Evolutionary conservation across 2,329 filamentous ascomycete genomes (phyloP).

Genomic region (Tolypocladium ovalisporum): DNA sequence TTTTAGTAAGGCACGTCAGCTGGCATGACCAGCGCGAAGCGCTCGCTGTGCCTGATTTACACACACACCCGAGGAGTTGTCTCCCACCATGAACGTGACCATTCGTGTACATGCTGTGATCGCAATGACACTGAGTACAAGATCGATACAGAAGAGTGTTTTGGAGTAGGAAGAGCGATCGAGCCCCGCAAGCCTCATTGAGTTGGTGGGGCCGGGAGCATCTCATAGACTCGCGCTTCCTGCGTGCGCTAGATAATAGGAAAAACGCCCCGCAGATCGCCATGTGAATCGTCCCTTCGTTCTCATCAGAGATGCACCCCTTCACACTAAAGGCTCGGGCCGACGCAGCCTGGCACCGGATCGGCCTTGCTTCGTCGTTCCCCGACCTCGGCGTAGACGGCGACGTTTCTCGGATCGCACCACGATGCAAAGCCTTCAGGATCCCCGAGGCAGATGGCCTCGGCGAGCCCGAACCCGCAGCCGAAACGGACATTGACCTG

Average conservation of each 20-base stretch:
- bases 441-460: slow-evolving; percentile 29
- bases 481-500: slow-evolving; percentile 20
- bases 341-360: slow-evolving; percentile 35
- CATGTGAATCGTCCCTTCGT: background rate
- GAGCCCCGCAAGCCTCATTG: background rate
- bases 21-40: background rate
- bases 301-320: slow-evolving; percentile 10
- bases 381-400: slow-evolving; percentile 36
- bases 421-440: slow-evolving; percentile 48
- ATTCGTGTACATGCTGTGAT: too few relatives aligned
- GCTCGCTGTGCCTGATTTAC: background rate
- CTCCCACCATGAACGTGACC: too few relatives aligned
- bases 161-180: too few relatives aligned
- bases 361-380: slow-evolving; percentile 43
- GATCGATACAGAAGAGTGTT: too few relatives aligned
- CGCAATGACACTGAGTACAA: too few relatives aligned
- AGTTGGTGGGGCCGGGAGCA: background rate
- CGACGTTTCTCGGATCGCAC: slow-evolving; percentile 24
- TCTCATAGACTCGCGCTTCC: background rate
- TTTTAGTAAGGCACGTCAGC: background rate
- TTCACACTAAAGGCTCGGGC: slow-evolving; percentile 7
- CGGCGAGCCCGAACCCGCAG: slow-evolving; percentile 23
- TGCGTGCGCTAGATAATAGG: background rate
- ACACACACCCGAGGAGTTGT: too few relatives aligned
- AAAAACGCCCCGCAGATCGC: background rate